phyloP scores from a whole-genome alignment of 116 monocot species.

The Iris pallida region DNA sequence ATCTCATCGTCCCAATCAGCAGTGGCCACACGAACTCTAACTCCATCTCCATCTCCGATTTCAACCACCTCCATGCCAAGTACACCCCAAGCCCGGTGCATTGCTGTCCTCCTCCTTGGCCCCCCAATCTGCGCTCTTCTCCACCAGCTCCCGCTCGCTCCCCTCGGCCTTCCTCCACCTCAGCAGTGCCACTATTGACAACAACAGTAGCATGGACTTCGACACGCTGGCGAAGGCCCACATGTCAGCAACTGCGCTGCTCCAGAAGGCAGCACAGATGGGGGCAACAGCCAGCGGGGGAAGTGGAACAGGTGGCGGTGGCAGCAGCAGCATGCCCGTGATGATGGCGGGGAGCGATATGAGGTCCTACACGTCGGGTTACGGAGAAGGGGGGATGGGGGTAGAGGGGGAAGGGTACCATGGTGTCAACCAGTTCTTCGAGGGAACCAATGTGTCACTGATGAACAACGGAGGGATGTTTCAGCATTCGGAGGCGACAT shows the following conservation, averaged over 20 bases:
- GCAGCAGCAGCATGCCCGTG: not conserved
- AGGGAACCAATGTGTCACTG: no score
- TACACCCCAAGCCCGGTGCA: not conserved
- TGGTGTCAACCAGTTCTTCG: no score
- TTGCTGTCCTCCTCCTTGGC: no score
- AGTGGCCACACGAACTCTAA: no score
- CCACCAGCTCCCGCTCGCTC: not conserved
- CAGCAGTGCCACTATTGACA: not conserved
- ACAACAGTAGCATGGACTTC: not conserved
- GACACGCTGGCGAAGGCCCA: not conserved
- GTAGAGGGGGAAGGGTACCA: not conserved
- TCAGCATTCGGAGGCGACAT: not conserved
- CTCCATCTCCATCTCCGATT: constrained; percentile 11
- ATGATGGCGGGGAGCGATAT: constrained; percentile 5
- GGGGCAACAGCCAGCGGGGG: constrained; percentile 32
- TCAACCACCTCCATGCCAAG: not conserved
- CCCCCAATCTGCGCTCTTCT: no score
- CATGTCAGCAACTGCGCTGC: constrained; percentile 88
- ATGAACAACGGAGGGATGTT: not conserved
- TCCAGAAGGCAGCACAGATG: constrained; percentile 87
- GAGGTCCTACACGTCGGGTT: not conserved
- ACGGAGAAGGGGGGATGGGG: not conserved
- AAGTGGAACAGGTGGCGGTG: not conserved
- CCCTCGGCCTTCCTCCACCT: not conserved
- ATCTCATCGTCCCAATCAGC: not conserved